phyloP scores from a whole-genome alignment of 176 grass and related monocot genomes.

The Oryza nivara region DNA sequence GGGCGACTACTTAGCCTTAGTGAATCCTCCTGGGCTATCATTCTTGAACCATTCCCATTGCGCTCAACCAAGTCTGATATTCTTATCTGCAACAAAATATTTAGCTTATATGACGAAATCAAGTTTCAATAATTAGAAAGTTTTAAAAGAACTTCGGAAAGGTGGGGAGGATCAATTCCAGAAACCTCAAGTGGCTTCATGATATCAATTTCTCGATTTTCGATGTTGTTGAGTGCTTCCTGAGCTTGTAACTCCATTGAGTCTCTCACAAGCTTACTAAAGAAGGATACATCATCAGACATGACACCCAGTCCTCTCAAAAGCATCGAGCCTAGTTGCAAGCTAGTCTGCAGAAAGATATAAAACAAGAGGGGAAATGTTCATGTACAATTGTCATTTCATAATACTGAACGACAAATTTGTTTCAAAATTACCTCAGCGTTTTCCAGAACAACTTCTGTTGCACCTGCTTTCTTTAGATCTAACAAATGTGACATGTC shows the following conservation, averaged over 20 bases:
- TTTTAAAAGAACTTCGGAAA: not conserved
- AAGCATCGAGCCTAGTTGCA: conserved; percentile 92
- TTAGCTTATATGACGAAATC: conserved; percentile 38
- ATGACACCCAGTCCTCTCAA: conserved; percentile 85
- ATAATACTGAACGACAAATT: not conserved
- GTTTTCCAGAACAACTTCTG: conserved; percentile 94
- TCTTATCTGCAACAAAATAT: conserved; percentile 64
- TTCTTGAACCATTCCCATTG: conserved; percentile 48
- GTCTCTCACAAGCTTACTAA: conserved; percentile 88
- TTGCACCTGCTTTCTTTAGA: conserved; percentile 87
- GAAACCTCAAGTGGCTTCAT: conserved; percentile 88
- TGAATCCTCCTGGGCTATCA: conserved; percentile 57
- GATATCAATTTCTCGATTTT: conserved; percentile 51
- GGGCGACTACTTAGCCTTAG: conserved; percentile 66
- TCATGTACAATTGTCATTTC: conserved; percentile 3
- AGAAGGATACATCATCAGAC: conserved; percentile 97
- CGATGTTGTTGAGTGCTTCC: conserved; percentile 57
- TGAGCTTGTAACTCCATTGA: conserved; percentile 95
- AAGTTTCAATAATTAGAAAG: not conserved
- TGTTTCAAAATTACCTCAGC: conserved; percentile 65
- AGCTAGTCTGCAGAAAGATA: conserved; percentile 67
- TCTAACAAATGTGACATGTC: conserved; percentile 85
- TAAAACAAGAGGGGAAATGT: conserved; percentile 24
- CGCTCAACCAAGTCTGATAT: conserved; percentile 69
- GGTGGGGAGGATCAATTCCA: not conserved